Evolutionary conservation across 768 basidiomycete species (phyloP), one percentile per base, ranked within the genome.

Genomic region (Nevesoporus exiguus): DNA sequence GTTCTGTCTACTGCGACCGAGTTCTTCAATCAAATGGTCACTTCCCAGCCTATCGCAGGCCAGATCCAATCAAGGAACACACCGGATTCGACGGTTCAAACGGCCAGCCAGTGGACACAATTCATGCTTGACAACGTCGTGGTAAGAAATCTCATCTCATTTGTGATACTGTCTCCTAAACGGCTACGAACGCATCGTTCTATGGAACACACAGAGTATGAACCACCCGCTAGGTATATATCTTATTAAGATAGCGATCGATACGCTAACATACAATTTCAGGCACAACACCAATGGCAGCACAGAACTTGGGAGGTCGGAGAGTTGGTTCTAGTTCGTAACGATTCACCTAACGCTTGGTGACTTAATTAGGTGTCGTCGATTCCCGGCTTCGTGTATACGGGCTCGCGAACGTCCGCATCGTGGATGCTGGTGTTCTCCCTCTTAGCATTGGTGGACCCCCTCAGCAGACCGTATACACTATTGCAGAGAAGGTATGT

Each of bases 241-340:
- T 10, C 7, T 24, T 14, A 15, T 3, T n/a, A n/a, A 39, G 3
- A 30, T 19, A n/a, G 21, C 24, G 21, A 39, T 19, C 8, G 5
- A 19, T 19, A 3, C 7, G 5, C 39, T 54, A 24, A 50, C 52
- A 4, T 29, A 34, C 11, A 6, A 36, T 24, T 13, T 1, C 27
- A 54, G 52, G 52, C 25, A 54, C 40, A 22, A 42, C 52, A 6
- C n/a, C 48, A 1, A 54, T 54, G 48, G 52, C 52, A 27, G 24
- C 47, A 22, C 37, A 41, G 39, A 10, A 50, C 8, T 17, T 50
- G 14, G 33, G 49, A 43, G 49, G 52, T 41, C 10, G 33, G 30
- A 41, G 14, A 3, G 5, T 24, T 1, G 15, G 7, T 6, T 33
- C 22, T 11, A 8, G 7, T 31, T 49, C 11, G 27, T 22, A 5